Base-by-base conservation (phyloP, 495 filamentous ascomycete genomes). In the Aspergillus haitiensis region DNA sequence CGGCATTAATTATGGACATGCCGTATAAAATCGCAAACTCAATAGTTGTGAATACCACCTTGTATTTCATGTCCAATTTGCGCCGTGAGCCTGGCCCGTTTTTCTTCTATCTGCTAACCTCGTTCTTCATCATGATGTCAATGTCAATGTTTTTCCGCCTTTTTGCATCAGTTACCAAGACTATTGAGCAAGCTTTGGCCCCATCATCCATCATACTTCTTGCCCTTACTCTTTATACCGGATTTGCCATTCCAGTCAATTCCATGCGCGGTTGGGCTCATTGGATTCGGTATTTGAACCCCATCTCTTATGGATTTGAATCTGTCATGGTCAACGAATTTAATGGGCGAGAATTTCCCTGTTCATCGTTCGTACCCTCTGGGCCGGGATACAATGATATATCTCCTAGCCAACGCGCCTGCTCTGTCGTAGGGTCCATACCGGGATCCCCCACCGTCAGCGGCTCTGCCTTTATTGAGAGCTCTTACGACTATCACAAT, bases 141-240 rank as follows among this genome's bases (percentile, higher is more conserved):
- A 90, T 90, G 86, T 86, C 82, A 27, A 88, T 76, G 71, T 80
- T 88, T 45, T 95, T 94, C 81, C 84, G 92, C 11, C 85, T 83
- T 7, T 89, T 95, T 59, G 91, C 84, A 11, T 82, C 88, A n/a
- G 65, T 86, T 5, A 88, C 91, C 27, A 78, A 87, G 39, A 89
- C 89, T 6, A 72, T 93, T 16, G 82, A 85, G 0, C 74, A 78
- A 56, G 74, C 75, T 0, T 65, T 78, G 64, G 70, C 64, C 0
- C 59, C 68, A 0, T 61, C 71, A 7, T 67, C 62, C 8, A 62
- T 75, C 15, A 48, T 76, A 16, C 64, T 76, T 18, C 64, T 77
- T 3, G 69, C 62, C 32, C 39, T 75, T 7, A 58, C 66, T 32
- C 64, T 75, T 0, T 75, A 72, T 51, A 73, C 71, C 6, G 74